Evolutionary conservation across 1,284 basidiomycete genomes (phyloP).

Genomic region (Farysia itapuensis): DNA sequence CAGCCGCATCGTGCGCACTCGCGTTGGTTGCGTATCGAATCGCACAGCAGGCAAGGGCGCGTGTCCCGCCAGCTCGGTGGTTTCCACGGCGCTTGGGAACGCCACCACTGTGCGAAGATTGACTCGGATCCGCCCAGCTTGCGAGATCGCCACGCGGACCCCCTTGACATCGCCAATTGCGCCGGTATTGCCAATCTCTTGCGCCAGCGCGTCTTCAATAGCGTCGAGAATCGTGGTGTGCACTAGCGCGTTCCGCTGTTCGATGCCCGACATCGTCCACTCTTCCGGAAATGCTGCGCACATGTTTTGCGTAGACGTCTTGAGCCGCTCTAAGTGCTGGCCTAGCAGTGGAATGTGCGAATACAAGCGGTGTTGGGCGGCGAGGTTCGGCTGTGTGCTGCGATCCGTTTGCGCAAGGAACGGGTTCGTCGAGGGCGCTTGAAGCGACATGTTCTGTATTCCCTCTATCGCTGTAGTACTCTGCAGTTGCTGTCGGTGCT

Average conservation of each 20-base stretch:
- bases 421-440: neutral
- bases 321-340: slow-evolving; percentile 23
- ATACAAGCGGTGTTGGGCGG: slow-evolving; percentile 14
- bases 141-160: slow-evolving; percentile 20
- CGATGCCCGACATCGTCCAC: slow-evolving; percentile 18
- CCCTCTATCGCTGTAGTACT: neutral
- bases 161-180: slow-evolving; percentile 11
- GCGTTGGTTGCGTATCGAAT: slow-evolving; percentile 17
- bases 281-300: slow-evolving; percentile 25
- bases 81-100: slow-evolving; percentile 12
- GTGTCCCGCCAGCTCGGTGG: neutral
- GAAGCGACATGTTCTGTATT: neutral
- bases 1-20: slow-evolving; percentile 25
- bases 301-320: slow-evolving; percentile 21
- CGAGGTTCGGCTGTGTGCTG: neutral
- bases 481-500: neutral
- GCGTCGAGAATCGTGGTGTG: slow-evolving; percentile 13
- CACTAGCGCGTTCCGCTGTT: slow-evolving; percentile 14
- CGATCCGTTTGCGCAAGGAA: neutral
- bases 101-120: slow-evolving; percentile 17
- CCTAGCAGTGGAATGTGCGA: slow-evolving; percentile 21
- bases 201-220: slow-evolving; percentile 10
- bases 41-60: slow-evolving; percentile 16
- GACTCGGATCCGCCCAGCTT: slow-evolving; percentile 16
- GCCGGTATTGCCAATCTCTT: neutral